Conservation (phyloP, 2,329 filamentous ascomycete genomes). For the Fusarium duplospermum region DNA sequence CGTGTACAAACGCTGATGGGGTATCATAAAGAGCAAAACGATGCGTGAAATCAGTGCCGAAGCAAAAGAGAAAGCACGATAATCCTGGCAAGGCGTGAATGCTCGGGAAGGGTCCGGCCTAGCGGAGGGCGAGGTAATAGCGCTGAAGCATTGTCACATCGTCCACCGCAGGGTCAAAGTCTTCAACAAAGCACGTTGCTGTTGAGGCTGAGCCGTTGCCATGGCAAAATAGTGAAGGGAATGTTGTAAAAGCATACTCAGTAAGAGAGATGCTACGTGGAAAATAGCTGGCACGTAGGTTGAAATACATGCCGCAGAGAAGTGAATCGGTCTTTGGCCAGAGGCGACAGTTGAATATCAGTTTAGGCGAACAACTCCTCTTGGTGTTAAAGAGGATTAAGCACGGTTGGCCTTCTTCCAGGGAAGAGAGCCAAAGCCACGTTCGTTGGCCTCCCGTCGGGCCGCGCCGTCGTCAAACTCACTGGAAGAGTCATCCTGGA, state of each 20-base stretch:
- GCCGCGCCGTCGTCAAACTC: constrained; percentile 71
- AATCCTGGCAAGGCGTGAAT: constrained; percentile 5
- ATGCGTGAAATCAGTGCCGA: constrained; percentile 35
- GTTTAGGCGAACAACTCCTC: constrained; percentile 11
- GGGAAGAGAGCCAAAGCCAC: constrained; percentile 63
- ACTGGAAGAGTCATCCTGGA: constrained; percentile 54
- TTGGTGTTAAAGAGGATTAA: constrained; percentile 26
- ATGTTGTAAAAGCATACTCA: constrained; percentile 17
- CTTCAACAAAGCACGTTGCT: constrained; percentile 54
- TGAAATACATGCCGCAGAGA: constrained; percentile 48
- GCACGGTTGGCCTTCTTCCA: constrained; percentile 48
- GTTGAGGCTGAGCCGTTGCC: constrained; percentile 47
- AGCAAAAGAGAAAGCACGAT: constrained; percentile 29
- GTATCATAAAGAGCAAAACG: constrained; percentile 53
- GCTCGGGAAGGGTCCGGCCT: constrained; percentile 6
- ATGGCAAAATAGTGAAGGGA: constrained; percentile 24
- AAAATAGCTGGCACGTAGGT: constrained; percentile 48
- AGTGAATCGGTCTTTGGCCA: constrained; percentile 4
- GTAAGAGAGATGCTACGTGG: constrained; percentile 8
- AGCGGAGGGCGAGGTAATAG: constrained; percentile 53
- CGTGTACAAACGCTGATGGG: constrained; percentile 59
- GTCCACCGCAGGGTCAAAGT: constrained; percentile 38
- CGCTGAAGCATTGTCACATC: constrained; percentile 64
- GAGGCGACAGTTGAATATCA: constrained; percentile 48
- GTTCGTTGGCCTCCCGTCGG: constrained; percentile 66